Percentiles rank a stretch among this genome's conserved stretches.
Evolutionary conservation across 495 filamentous ascomycete species (phyloP).

Genomic region (Coniosporium apollinis): DNA sequence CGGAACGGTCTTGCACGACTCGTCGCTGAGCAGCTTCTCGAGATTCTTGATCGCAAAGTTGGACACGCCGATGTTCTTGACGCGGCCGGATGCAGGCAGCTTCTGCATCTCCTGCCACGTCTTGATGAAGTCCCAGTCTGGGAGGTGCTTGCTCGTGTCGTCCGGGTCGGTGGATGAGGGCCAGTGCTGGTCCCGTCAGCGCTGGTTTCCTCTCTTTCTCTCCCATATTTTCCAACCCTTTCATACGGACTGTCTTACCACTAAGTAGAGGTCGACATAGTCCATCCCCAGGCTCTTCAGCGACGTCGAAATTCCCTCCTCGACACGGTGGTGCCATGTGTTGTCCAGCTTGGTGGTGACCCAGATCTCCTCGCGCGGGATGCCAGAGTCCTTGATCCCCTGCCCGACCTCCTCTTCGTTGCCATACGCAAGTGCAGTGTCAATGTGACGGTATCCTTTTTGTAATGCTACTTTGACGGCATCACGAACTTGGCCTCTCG

Average conservation of each 20-base stretch:
- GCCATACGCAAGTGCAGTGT: slow-evolving; percentile 64
- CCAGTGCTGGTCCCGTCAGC: no score
- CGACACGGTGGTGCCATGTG: slow-evolving; percentile 54
- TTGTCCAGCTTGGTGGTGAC: slow-evolving; percentile 83
- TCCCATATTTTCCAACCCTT: no score
- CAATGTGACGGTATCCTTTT: slow-evolving; percentile 56
- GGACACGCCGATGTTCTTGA: slow-evolving; percentile 52
- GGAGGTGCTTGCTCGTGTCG: slow-evolving; percentile 37
- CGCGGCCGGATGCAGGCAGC: slow-evolving; percentile 60
- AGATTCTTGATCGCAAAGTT: slow-evolving; percentile 47
- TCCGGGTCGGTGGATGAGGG: slow-evolving; percentile 45
- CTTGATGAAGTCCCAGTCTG: slow-evolving; percentile 67
- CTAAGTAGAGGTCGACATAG: slow-evolving; percentile 74
- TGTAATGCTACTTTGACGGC: slow-evolving; percentile 64
- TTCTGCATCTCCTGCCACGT: slow-evolving; percentile 64
- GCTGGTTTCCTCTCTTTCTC: no score
- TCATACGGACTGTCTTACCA: no score
- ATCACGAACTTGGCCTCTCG: slow-evolving; percentile 43
- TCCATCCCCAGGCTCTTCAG: slow-evolving; percentile 52
- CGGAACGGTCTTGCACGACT: slow-evolving; percentile 45
- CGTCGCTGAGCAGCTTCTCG: slow-evolving; percentile 36
- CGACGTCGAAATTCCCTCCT: slow-evolving; percentile 51
- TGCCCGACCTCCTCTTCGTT: slow-evolving; percentile 73
- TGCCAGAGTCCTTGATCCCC: slow-evolving; percentile 62
- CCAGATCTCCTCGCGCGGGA: slow-evolving; percentile 68